Conservation (phyloP, 306 rosid species). For the Pyrus communis region DNA sequence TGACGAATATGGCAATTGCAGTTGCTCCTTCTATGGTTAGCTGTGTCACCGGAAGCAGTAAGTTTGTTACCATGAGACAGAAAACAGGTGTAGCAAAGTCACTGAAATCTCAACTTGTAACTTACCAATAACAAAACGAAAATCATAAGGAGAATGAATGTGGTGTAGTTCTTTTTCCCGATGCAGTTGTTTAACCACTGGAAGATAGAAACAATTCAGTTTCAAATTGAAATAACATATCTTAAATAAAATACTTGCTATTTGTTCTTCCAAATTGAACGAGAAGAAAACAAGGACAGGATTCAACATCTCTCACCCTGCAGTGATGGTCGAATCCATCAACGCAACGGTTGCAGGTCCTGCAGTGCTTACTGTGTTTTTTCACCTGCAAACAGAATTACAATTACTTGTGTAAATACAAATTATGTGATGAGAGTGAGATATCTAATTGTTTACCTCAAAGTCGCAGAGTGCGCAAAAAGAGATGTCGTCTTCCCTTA, state of each 20-base stretch:
- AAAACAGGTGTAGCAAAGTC: background rate
- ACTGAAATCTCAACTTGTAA: slow-evolving; percentile 8
- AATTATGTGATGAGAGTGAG: background rate
- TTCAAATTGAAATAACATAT: background rate
- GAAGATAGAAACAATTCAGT: background rate
- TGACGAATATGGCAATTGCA: slow-evolving; percentile 66
- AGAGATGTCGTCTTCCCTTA: slow-evolving; percentile 63
- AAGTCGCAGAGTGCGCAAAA: slow-evolving; percentile 75
- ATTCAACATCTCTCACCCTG: slow-evolving; percentile 41
- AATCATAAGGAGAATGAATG: slow-evolving; percentile 81
- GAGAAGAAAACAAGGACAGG: background rate
- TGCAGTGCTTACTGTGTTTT: slow-evolving; percentile 83
- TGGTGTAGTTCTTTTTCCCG: slow-evolving; percentile 84
- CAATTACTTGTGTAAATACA: background rate
- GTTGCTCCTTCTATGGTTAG: slow-evolving; percentile 77
- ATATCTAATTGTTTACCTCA: slow-evolving; percentile 33
- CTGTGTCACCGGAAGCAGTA: slow-evolving; percentile 27
- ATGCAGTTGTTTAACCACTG: slow-evolving; percentile 98
- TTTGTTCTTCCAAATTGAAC: background rate
- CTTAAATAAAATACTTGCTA: too few species aligned
- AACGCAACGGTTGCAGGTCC: slow-evolving; percentile 91
- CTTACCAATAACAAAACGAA: slow-evolving; percentile 67
- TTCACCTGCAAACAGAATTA: slow-evolving; percentile 46
- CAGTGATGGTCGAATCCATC: slow-evolving; percentile 98
- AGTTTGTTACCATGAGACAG: background rate